Evolutionary conservation across 2,329 filamentous ascomycete genomes (phyloP), one percentile per base, ranked within the genome.

Genomic region (Exophiala dermatitidis): DNA sequence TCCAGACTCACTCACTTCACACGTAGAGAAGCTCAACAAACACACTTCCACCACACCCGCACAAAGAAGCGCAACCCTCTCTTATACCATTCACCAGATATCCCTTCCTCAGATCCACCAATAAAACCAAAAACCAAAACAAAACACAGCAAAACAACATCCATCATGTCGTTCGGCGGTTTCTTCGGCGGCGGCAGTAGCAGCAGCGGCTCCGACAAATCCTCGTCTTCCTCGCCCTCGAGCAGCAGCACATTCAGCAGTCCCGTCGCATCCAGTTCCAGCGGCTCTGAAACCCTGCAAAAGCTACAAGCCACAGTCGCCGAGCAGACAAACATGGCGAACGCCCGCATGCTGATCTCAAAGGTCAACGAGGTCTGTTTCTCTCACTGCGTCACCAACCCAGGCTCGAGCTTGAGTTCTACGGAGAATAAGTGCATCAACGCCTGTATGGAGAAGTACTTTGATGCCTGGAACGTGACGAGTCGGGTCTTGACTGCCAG

Each of bases 281-380:
- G 38, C 12, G 38, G 38, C 10, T 50, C 51, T 19, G 55, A 50
- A 19, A 60, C 57, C 3, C 56, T 56, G 7, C 49, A 67, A 60
- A 47, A 63, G 62, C 63, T 71, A 60, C 73, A 74, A 78, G 71
- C 77, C 74, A 68, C 78, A 48, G 64, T 88, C 54, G 80, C 85
- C 67, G 77, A 80, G 70, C 81, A 85, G 67, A 69, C 77, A 59
- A 83, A 82, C 69, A 74, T 86, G 62, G 76, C 74, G 64, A 90
- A 90, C 64, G 85, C 84, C 43, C 79, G 81, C 59, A 75, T 77
- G 61, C 74, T 90, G 63, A 86, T 90, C 43, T 56, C 89, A 84
- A 89, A 87, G 80, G 79, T 90, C 70, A 88, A 90, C 71, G 79
- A 86, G 64, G 83, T 85, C 71, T 91, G 87, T 75, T 91, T 89